Base-by-base conservation (phyloP, 1,284 basidiomycete species). In the Trichosporon coremiiforme region DNA sequence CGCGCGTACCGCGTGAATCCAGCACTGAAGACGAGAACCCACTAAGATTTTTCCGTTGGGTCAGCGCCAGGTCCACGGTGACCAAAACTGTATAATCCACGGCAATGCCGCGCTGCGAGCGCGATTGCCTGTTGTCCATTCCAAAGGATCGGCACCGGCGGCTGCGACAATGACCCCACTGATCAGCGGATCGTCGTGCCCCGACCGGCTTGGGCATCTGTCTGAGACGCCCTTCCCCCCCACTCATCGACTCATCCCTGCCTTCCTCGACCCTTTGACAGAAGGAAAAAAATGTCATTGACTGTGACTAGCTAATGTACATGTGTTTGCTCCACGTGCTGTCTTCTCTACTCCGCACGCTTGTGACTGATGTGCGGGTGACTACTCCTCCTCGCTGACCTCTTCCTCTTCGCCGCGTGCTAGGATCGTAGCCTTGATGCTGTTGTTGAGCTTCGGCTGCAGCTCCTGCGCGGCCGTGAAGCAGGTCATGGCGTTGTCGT, bases 381-480 rank as follows among this genome's bases (percentile, higher is more conserved):
- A 25, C 22, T 22, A 22, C 57, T 64, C 33, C 65, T 83, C 87
- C 20, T 78, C 75, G 17, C 72, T 62, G 15, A 4, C 83, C 20
- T 83, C 86, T 68, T 89, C 89, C 73, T 79, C 80, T 50, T 78
- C 76, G 10, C 78, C 82, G 63, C 75, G 70, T 53, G 76, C 76
- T 29, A 76, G 73, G 29, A 84, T 67, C 6, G 78, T 74, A 3
- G 76, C 73, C 67, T 80, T 80, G 66, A 86, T 85, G 7, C 79
- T 79, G 4, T 74, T 74, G 41, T 83, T 82, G 69, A 86, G 75
- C 73, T 86, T 85, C 36, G 86, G 86, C 67, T 87, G 84, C 55
- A 87, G 71, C 81, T 98, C 95, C 73, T 93, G 89, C 75, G 94
- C 95, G 62, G 90, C 87, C 33, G 93, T 92, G 72, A 98, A 89